Evolutionary conservation across 257 asterid genomes (phyloP).

Genomic region (Petrea volubilis): DNA sequence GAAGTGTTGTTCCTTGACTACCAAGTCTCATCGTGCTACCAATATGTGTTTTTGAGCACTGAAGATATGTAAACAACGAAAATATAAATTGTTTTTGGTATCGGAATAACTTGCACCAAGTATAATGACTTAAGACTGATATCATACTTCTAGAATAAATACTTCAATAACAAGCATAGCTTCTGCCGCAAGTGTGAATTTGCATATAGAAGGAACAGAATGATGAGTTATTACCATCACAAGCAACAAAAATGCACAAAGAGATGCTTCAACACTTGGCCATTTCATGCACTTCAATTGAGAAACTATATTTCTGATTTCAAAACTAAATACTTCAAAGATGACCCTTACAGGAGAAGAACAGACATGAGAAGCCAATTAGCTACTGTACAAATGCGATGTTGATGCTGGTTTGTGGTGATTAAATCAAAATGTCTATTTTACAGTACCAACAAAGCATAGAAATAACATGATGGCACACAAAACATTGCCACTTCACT

Average conservation of each 20-base stretch:
- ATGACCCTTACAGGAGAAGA: neutral
- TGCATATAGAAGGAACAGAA: neutral
- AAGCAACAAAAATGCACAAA: neutral
- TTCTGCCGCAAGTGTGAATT: neutral
- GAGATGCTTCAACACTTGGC: neutral
- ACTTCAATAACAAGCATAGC: neutral
- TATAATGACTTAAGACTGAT: neutral
- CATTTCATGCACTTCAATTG: neutral
- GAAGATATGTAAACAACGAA: slow-evolving; percentile 14
- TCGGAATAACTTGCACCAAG: slow-evolving; percentile 13
- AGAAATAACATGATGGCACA: neutral
- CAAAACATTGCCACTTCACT: neutral
- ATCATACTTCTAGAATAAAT: neutral
- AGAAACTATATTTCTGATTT: neutral
- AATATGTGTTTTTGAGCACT: slow-evolving; percentile 95
- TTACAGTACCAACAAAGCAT: neutral
- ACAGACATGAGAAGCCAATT: neutral
- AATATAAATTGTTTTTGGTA: slow-evolving; percentile 5
- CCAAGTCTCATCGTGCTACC: slow-evolving; percentile 99
- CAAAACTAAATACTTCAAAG: neutral
- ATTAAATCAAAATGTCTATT: neutral
- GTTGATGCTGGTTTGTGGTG: neutral
- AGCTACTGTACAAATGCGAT: neutral
- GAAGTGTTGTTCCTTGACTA: slow-evolving; percentile 78
- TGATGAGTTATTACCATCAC: neutral